Percentiles rank a stretch among this genome's conserved stretches.
These are phyloP conservation scores for Daldinia bambusicola DNA, from an alignment of 495 filamentous ascomycete genomes.

Conservation along the genomic window DNA sequence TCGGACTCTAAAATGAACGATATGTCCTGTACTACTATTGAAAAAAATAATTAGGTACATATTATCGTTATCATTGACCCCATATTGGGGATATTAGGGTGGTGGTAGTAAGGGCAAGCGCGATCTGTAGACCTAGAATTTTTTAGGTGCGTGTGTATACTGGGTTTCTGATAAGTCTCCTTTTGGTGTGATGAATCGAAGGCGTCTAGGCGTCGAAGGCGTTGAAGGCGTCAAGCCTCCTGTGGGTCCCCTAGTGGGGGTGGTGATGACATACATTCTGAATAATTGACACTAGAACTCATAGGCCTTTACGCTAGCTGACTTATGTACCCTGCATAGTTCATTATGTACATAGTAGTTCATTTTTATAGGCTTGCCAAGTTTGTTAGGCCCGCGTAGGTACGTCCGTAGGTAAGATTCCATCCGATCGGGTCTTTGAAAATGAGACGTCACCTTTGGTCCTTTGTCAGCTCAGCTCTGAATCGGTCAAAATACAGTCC, in stretches of 20 bases:
- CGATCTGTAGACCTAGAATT: too few relatives aligned
- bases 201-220: slow-evolving; percentile 27
- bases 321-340: background rate
- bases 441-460: background rate
- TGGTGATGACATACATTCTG: slow-evolving; percentile 28
- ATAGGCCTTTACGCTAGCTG: background rate
- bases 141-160: too few relatives aligned
- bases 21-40: slow-evolving; percentile 12
- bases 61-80: background rate
- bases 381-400: background rate
- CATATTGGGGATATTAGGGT: background rate
- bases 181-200: slow-evolving; percentile 28
- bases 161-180: slow-evolving; percentile 15
- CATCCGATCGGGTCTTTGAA: slow-evolving; percentile 16
- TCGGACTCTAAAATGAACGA: slow-evolving; percentile 31
- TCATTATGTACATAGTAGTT: background rate
- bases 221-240: slow-evolving; percentile 26
- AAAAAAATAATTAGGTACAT: background rate
- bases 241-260: slow-evolving; percentile 30
- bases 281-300: slow-evolving; percentile 4
- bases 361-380: too few relatives aligned
- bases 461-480: background rate
- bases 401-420: slow-evolving; percentile 8
- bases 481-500: background rate
- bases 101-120: background rate